Evolutionary conservation across 805 yeast species (phyloP).

Genomic region (Lipomyces yamanashiensis): DNA sequence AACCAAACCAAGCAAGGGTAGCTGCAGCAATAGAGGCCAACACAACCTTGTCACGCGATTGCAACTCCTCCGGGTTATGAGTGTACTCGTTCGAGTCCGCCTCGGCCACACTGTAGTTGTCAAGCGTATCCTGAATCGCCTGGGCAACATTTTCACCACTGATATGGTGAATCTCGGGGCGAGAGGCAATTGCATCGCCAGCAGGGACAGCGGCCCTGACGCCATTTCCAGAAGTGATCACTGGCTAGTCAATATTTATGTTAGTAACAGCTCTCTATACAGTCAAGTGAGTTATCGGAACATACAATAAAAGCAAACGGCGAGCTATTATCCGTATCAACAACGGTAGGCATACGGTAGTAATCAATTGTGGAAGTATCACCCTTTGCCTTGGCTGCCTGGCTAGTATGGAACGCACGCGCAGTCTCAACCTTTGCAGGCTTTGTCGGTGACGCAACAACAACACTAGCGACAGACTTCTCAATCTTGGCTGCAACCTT

Average conservation of each 20-base stretch:
- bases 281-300: background rate
- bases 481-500: background rate
- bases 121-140: conserved; percentile 40
- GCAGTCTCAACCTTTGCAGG: background rate
- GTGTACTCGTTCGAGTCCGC: conserved; percentile 27
- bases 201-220: conserved; percentile 3
- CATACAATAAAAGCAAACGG: conserved; percentile 34
- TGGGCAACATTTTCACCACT: conserved; percentile 39
- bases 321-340: background rate
- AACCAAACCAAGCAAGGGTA: conserved; percentile 47
- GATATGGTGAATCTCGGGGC: conserved; percentile 35
- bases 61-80: conserved; percentile 30
- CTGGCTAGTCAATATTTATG: conserved; percentile 29
- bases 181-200: conserved; percentile 6
- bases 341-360: conserved; percentile 42
- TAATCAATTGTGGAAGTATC: conserved; percentile 47
- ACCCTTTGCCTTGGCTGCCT: conserved; percentile 41
- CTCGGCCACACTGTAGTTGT: conserved; percentile 26
- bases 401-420: conserved; percentile 30
- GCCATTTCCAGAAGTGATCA: conserved; percentile 20
- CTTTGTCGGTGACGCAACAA: background rate
- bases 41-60: conserved; percentile 44
- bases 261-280: background rate
- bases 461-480: background rate
- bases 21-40: conserved; percentile 43